phyloP scores from a whole-genome alignment of 2,329 filamentous ascomycete species.

The Verticillium tricorpus region DNA sequence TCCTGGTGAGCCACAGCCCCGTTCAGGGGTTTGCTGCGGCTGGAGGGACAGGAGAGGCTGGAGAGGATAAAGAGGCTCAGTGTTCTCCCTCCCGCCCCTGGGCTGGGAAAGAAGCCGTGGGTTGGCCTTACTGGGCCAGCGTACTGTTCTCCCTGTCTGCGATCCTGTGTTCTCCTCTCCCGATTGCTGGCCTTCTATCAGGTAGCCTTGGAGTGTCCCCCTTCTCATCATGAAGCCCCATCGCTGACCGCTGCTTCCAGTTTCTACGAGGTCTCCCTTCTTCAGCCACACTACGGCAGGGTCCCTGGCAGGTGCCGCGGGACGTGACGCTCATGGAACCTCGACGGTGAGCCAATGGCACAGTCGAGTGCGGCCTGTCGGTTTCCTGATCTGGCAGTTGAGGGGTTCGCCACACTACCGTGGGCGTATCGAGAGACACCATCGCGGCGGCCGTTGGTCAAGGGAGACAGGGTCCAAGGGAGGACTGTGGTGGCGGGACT shows the following conservation, averaged over 20 bases:
- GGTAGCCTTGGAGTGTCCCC: not conserved
- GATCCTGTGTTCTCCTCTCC: too few relatives aligned
- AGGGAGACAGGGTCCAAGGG: not conserved
- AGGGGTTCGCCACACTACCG: slow-evolving; percentile 4
- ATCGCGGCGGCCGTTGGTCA: not conserved
- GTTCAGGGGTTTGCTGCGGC: not conserved
- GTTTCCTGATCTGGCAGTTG: slow-evolving; percentile 11
- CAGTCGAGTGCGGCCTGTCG: not conserved
- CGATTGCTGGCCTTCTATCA: too few relatives aligned
- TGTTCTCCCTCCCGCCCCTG: not conserved
- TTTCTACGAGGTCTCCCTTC: not conserved
- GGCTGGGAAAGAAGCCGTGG: not conserved
- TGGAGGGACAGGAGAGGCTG: not conserved
- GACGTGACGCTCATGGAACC: slow-evolving; percentile 2
- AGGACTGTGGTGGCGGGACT: not conserved
- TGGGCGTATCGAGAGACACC: not conserved
- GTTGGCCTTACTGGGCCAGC: too few relatives aligned
- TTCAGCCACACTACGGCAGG: not conserved
- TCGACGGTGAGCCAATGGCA: slow-evolving; percentile 12
- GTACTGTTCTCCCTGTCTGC: too few relatives aligned
- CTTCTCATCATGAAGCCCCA: not conserved
- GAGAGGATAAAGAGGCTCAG: slow-evolving; percentile 7
- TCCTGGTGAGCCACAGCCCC: slow-evolving; percentile 3
- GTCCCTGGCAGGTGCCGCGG: not conserved
- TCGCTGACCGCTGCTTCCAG: not conserved